phyloP scores from a whole-genome alignment of 1,284 basidiomycete genomes.

The Tilletia horrida region DNA sequence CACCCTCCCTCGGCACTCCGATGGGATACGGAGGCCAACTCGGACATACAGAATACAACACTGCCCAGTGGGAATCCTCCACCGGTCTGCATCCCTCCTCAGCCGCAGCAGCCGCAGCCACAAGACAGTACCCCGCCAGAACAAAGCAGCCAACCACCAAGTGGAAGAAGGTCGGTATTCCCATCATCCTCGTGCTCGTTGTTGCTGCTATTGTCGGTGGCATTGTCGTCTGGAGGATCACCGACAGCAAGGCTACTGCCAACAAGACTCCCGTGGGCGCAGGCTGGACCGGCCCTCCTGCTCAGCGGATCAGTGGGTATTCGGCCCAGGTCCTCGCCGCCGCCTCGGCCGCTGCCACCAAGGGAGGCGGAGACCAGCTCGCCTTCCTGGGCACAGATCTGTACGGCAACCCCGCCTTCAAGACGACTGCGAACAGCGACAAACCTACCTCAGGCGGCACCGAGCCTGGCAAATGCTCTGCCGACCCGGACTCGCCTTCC shows the following conservation, averaged over 20 bases:
- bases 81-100: not conserved
- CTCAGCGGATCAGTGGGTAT: not conserved
- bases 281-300: slow-evolving; percentile 10
- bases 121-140: not conserved
- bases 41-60: not conserved
- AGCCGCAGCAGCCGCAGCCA: not conserved
- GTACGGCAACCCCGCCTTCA: slow-evolving; percentile 77
- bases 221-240: slow-evolving; percentile 11
- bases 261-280: slow-evolving; percentile 13
- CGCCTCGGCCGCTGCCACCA: slow-evolving; percentile 65
- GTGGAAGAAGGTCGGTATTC: slow-evolving; percentile 16
- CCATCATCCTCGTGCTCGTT: slow-evolving; percentile 16
- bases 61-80: not conserved
- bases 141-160: not conserved
- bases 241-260: not conserved
- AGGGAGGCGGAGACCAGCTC: slow-evolving; percentile 69
- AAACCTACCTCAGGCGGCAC: slow-evolving; percentile 28
- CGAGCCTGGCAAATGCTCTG: slow-evolving; percentile 1
- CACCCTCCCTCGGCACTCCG: not conserved
- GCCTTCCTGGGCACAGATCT: slow-evolving; percentile 64
- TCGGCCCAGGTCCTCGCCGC: slow-evolving; percentile 53
- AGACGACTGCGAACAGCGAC: slow-evolving; percentile 61
- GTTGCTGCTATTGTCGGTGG: slow-evolving; percentile 10
- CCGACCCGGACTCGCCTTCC: slow-evolving; percentile 15
- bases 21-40: not conserved